These are phyloP conservation scores for Croton laevigatus DNA, from an alignment of 441 rosid species.

Conservation along the genomic window DNA sequence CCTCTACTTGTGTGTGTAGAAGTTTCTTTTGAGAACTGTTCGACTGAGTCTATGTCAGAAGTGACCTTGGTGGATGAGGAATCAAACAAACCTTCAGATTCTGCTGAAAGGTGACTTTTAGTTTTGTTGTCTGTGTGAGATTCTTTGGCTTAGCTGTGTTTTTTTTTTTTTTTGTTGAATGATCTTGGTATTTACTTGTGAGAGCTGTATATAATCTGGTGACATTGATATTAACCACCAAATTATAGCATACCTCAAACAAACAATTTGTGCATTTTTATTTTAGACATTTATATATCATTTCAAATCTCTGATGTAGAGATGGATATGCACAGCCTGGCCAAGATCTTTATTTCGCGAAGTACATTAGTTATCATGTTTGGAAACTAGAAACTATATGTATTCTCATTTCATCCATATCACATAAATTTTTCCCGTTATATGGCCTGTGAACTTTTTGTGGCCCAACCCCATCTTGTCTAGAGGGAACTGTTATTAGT, in stretches of 20 bases:
- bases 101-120: conserved; percentile 55
- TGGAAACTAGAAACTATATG: not conserved
- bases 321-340: not conserved
- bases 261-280: not conserved
- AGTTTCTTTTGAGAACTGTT: conserved; percentile 65
- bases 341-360: not conserved
- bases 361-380: not conserved
- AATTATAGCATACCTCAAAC: not conserved
- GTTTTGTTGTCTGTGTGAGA: not conserved
- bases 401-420: not conserved
- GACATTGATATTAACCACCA: not conserved
- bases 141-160: conserved; percentile 12
- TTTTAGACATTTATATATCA: not conserved
- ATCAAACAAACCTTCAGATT: conserved; percentile 41
- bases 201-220: not conserved
- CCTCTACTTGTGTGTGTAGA: conserved; percentile 60
- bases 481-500: not conserved
- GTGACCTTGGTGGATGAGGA: conserved; percentile 68
- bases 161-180: conserved; percentile 2
- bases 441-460: not conserved
- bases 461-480: conserved; percentile 4
- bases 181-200: conserved; percentile 10
- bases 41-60: conserved; percentile 53
- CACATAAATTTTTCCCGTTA: not conserved
- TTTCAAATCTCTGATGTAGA: not conserved